phyloP scores from a whole-genome alignment of 78 protist genomes.

The Dictyostelium brefeldianum region DNA sequence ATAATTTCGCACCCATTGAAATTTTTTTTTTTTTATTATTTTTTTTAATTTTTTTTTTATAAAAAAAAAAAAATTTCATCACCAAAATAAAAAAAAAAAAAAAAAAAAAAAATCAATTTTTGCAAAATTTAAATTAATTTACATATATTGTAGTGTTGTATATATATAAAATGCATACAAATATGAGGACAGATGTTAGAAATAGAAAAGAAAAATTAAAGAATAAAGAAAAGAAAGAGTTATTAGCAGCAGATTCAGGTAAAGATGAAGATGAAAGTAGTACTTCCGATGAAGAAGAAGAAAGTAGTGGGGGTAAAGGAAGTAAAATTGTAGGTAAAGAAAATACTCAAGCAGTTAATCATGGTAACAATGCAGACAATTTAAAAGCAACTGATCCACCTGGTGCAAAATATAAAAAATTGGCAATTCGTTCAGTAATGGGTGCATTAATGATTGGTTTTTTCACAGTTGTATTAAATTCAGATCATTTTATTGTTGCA shows the following conservation, averaged over 20 bases:
- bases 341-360: neutral
- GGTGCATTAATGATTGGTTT: slow-evolving; percentile 66
- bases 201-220: slow-evolving; percentile 31
- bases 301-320: neutral
- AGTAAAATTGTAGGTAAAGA: slow-evolving; percentile 10
- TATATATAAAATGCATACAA: neutral
- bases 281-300: slow-evolving; percentile 10
- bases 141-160: too few relatives aligned
- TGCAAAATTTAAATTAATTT: too few relatives aligned
- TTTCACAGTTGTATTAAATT: slow-evolving; percentile 22
- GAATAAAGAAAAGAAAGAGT: slow-evolving; percentile 7
- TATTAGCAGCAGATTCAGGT: neutral
- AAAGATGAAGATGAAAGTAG: slow-evolving; percentile 16
- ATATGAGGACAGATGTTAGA: neutral
- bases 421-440: slow-evolving; percentile 51
- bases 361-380: slow-evolving; percentile 32
- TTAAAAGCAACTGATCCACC: slow-evolving; percentile 52
- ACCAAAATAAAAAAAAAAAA: too few relatives aligned
- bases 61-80: too few relatives aligned
- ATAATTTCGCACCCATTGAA: too few relatives aligned
- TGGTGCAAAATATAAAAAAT: slow-evolving; percentile 26
- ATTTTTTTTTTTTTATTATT: too few relatives aligned
- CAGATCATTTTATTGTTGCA: slow-evolving; percentile 68
- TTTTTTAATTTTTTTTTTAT: too few relatives aligned
- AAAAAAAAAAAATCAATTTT: too few relatives aligned